These are phyloP conservation scores for Prinsepia uniflora DNA, from an alignment of 306 rosid species.

Conservation along the genomic window DNA sequence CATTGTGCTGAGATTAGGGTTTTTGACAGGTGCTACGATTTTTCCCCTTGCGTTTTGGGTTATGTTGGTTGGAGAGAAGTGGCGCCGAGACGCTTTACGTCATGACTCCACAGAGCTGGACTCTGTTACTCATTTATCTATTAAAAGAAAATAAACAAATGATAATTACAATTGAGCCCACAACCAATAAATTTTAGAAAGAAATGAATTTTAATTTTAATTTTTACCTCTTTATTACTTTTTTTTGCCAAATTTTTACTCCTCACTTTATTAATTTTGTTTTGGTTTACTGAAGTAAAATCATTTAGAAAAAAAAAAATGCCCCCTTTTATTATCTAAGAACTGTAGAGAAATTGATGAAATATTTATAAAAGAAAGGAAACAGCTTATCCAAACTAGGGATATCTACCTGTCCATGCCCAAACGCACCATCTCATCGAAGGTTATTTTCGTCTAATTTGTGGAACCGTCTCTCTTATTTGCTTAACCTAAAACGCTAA, in stretches of 20 bases:
- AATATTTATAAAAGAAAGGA: too few species aligned
- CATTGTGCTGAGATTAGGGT: slow-evolving; percentile 27
- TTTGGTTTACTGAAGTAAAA: too few species aligned
- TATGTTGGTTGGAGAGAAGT: slow-evolving; percentile 9
- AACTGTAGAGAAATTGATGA: too few species aligned
- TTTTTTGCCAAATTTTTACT: too few species aligned
- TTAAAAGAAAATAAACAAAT: not conserved
- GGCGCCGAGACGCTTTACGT: slow-evolving; percentile 14
- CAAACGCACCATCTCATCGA: not conserved
- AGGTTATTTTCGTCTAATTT: not conserved
- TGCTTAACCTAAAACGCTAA: not conserved
- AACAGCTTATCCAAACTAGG: not conserved
- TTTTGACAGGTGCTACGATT: slow-evolving; percentile 8
- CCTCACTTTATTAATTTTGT: too few species aligned
- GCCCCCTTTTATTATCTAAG: too few species aligned
- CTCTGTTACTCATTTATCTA: not conserved
- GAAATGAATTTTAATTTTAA: too few species aligned
- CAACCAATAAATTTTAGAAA: not conserved
- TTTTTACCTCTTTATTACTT: too few species aligned
- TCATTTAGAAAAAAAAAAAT: too few species aligned
- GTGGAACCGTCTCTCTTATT: not conserved
- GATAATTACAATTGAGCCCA: not conserved
- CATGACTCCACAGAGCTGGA: not conserved
- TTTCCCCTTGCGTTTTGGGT: not conserved
- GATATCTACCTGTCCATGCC: not conserved